A percentile compares a stretch with the other conserved stretches of the same genome.
These are phyloP conservation scores for Corynascus novoguineensis DNA, from an alignment of 495 filamentous ascomycete species.

Conservation along the genomic window DNA sequence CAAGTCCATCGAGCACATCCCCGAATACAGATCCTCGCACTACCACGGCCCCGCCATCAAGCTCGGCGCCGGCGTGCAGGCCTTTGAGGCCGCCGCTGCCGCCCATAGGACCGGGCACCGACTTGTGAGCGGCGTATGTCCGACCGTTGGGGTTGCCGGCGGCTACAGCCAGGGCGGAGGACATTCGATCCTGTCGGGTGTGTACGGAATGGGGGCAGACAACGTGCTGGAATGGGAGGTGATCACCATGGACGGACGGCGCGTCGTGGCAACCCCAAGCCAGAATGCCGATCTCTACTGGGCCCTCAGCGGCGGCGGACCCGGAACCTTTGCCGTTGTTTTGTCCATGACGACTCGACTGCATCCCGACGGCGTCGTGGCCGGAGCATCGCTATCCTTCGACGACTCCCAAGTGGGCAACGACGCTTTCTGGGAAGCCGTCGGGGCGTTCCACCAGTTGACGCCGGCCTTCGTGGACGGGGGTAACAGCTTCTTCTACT, in stretches of 20 bases:
- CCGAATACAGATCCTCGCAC: too few species aligned
- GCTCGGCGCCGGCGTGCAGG: constrained; percentile 51
- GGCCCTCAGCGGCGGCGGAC: constrained; percentile 56
- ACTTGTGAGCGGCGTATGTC: constrained; percentile 43
- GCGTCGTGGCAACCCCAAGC: constrained; percentile 42
- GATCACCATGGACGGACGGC: constrained; percentile 42
- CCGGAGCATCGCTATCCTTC: constrained; percentile 9
- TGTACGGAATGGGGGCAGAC: constrained; percentile 56
- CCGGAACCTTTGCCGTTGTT: constrained; percentile 51
- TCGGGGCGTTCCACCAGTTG: too few species aligned
- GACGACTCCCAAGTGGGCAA: constrained; percentile 7
- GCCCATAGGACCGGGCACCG: constrained; percentile 39
- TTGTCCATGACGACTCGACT: constrained; percentile 39
- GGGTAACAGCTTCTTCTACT: too few species aligned
- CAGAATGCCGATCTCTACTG: constrained; percentile 54
- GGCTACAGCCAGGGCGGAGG: constrained; percentile 57
- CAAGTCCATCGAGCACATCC: too few species aligned
- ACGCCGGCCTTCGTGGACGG: too few species aligned
- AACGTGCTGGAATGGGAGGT: constrained; percentile 55
- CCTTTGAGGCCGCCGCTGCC: constrained; percentile 40
- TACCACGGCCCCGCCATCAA: constrained; percentile 44
- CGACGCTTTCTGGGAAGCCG: background rate
- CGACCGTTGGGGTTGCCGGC: constrained; percentile 44
- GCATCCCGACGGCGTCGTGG: constrained; percentile 23
- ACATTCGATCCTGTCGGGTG: constrained; percentile 46